Base-by-base conservation (phyloP, 1,284 basidiomycete genomes). In the Porogramme epimiltina region DNA sequence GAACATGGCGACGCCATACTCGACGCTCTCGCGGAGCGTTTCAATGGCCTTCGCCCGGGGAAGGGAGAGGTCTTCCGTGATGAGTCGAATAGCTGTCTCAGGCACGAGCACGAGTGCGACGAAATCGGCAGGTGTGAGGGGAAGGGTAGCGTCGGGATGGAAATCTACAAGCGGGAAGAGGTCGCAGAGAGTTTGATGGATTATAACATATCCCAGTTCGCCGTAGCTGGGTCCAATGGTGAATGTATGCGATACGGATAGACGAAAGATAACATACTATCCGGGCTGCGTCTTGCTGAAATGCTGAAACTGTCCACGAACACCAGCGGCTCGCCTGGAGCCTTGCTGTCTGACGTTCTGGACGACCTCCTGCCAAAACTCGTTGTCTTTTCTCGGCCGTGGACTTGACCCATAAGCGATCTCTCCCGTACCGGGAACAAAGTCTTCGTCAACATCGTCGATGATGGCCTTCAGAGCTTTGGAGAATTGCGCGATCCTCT, bases 1-100 rank as follows among this genome's bases (percentile, higher is more conserved):
- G 63, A 91, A 92, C 87, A 91, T 91, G 2, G 84, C 80, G 4
- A 86, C 83, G 2, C 89, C 90, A 58, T 90, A 92, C 37, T 79
- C 77, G 1, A 84, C 80, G 58, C 89, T 91, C 42, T 89, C 86
- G 20, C 84, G 76, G 37, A 92, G 67, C n/a, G 84, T 82, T 19
- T 70, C 63, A 13, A 88, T 62, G 0, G 85, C 85, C 18, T 79
- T 72, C 3, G 73, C 70, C 28, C 64, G 63, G 11, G 70, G 62
- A 15, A 84, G 69, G 1, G 66, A 51, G 61, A 79, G 77, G 64
- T 92, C 90, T 54, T 90, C 78, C 70, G 81, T 81, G 45, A 92
- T 87, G 23, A 92, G 77, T 16, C 77, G 75, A n/a, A 84, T 70
- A 0, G 84, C 89, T 0, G 84, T 80, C 66, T 92, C 89, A 0